These are phyloP conservation scores for Coffea eugenioides DNA, from an alignment of 257 asterid species.

Conservation along the genomic window DNA sequence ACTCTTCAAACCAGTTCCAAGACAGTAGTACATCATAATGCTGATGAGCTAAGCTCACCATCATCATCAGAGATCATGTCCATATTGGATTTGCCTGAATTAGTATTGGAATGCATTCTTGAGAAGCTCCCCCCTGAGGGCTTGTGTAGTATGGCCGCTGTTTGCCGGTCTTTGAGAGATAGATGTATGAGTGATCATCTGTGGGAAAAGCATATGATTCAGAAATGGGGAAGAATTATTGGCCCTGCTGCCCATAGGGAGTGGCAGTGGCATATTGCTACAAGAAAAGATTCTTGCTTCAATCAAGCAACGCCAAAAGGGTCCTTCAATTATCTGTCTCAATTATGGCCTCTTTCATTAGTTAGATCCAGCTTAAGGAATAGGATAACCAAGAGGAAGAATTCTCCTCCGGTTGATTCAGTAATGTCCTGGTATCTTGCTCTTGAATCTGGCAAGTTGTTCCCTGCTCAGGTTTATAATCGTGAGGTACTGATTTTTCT, in stretches of 20 bases:
- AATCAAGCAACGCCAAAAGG: conserved; percentile 49
- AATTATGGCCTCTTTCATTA: conserved; percentile 51
- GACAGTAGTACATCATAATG: conserved; percentile 10
- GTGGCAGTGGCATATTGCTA: conserved; percentile 51
- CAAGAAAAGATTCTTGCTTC: conserved; percentile 46
- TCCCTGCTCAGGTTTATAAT: conserved; percentile 90
- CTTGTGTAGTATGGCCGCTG: conserved; percentile 61
- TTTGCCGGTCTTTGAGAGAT: conserved; percentile 54
- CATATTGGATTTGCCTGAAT: conserved; percentile 76
- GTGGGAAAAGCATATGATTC: conserved; percentile 62
- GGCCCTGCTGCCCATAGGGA: conserved; percentile 54
- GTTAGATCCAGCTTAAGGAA: conserved; percentile 42
- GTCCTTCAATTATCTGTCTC: conserved; percentile 28
- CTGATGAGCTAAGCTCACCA: conserved; percentile 22
- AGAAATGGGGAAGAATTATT: conserved; percentile 65
- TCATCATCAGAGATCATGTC: conserved; percentile 23
- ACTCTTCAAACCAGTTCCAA: conserved; percentile 11
- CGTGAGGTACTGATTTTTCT: conserved; percentile 57
- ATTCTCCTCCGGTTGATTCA: conserved; percentile 56
- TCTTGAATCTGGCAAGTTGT: conserved; percentile 76
- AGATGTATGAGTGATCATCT: conserved; percentile 61
- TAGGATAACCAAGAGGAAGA: conserved; percentile 25
- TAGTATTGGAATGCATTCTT: conserved; percentile 71
- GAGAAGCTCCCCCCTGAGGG: conserved; percentile 79
- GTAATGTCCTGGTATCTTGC: conserved; percentile 71